Evolutionary conservation across 441 rosid genomes (phyloP).

Genomic region (Eutrema salsugineum): DNA sequence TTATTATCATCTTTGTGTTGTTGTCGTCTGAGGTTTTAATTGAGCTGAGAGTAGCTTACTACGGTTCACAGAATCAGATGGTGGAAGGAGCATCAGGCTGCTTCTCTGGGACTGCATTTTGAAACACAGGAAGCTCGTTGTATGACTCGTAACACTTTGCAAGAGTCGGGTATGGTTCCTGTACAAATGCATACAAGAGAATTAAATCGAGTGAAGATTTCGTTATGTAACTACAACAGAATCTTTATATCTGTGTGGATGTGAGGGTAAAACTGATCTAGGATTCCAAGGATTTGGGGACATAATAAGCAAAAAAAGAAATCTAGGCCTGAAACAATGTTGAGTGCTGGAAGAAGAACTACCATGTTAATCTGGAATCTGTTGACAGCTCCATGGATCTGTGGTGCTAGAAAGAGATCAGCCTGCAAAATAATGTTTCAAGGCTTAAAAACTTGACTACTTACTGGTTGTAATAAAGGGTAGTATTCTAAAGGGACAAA

Average conservation of each 20-base stretch:
- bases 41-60: neutral
- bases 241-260: neutral
- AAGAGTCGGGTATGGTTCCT: conserved; percentile 65
- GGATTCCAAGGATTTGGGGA: neutral
- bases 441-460: neutral
- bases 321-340: neutral
- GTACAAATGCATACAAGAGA: conserved; percentile 5
- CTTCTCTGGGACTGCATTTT: conserved; percentile 56
- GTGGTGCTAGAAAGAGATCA: conserved; percentile 76
- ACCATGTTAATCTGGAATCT: conserved; percentile 74
- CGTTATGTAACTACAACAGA: neutral
- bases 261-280: neutral
- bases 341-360: neutral
- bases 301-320: neutral
- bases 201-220: neutral
- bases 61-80: conserved; percentile 9
- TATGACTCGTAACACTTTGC: conserved; percentile 59
- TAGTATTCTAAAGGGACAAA: neutral
- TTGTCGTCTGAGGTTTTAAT: neutral
- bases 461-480: neutral
- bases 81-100: conserved; percentile 69
- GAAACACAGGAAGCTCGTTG: conserved; percentile 48
- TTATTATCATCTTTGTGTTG: neutral
- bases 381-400: conserved; percentile 44
- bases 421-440: conserved; percentile 49